These are phyloP conservation scores for Laburnicola sp. DNA, from an alignment of 2,329 filamentous ascomycete genomes.

Conservation along the genomic window DNA sequence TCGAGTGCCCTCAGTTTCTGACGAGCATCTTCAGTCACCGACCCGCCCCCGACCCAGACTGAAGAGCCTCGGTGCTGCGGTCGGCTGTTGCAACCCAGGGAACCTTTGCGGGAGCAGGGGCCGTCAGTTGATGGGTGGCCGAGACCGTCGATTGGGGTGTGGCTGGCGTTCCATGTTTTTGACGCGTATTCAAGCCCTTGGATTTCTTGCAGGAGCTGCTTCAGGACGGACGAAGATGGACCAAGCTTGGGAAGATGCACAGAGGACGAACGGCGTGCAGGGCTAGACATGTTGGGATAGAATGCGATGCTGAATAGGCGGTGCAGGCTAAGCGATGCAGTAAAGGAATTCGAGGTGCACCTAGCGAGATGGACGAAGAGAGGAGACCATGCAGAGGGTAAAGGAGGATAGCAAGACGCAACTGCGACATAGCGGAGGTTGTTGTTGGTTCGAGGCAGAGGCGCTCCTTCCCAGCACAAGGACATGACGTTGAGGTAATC, in stretches of 20 bases:
- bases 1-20: slow-evolving; percentile 29
- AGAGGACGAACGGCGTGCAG: slow-evolving; percentile 14
- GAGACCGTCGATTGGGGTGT: not conserved
- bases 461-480: not conserved
- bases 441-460: not conserved
- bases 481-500: not conserved
- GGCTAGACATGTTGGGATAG: slow-evolving; percentile 31
- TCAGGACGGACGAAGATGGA: slow-evolving; percentile 25
- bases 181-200: slow-evolving; percentile 9
- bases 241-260: slow-evolving; percentile 9
- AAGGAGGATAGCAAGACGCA: slow-evolving; percentile 1
- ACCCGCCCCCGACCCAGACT: slow-evolving; percentile 27
- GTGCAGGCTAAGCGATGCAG: slow-evolving; percentile 26
- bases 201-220: slow-evolving; percentile 35
- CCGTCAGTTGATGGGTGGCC: not conserved
- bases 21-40: slow-evolving; percentile 27
- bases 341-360: slow-evolving; percentile 15
- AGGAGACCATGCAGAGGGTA: not conserved
- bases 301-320: slow-evolving; percentile 20
- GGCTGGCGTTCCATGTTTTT: not conserved
- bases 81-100: not conserved
- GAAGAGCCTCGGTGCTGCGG: not conserved
- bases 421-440: not conserved
- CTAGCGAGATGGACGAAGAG: slow-evolving; percentile 13
- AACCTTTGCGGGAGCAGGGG: not conserved